Evolutionary conservation across 2,329 filamentous ascomycete species (phyloP).

Genomic region (Oidium heveae): DNA sequence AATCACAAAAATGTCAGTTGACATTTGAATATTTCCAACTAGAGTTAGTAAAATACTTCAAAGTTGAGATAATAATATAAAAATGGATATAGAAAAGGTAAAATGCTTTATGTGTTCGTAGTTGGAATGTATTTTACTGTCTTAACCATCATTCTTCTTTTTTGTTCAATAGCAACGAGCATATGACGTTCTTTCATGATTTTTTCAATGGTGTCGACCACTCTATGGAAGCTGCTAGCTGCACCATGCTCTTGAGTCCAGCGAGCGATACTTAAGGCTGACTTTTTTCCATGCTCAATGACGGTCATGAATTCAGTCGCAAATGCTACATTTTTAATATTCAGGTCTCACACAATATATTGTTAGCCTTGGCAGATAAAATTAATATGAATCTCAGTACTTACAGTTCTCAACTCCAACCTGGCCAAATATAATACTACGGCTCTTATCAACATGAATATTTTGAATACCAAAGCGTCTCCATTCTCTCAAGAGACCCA

Average conservation of each 20-base stretch:
- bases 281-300: constrained; percentile 58
- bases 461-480: constrained; percentile 43
- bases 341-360: constrained; percentile 29
- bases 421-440: constrained; percentile 55
- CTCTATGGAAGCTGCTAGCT: constrained; percentile 64
- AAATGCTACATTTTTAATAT: constrained; percentile 71
- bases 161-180: constrained; percentile 40
- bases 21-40: too few species aligned
- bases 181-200: constrained; percentile 40
- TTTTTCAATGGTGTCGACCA: constrained; percentile 50
- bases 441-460: constrained; percentile 52
- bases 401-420: constrained; percentile 58
- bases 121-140: constrained; percentile 19
- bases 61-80: too few species aligned
- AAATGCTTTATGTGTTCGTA: not conserved
- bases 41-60: too few species aligned
- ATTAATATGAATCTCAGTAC: constrained; percentile 13
- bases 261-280: constrained; percentile 53
- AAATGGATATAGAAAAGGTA: too few species aligned
- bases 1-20: too few species aligned
- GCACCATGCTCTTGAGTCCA: constrained; percentile 85
- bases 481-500: constrained; percentile 41
- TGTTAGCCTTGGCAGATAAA: not conserved
- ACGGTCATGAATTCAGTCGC: constrained; percentile 72
- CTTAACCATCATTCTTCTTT: constrained; percentile 49